Conservation (phyloP, 2,329 filamentous ascomycete genomes). For the Bipolaris gigantea region DNA sequence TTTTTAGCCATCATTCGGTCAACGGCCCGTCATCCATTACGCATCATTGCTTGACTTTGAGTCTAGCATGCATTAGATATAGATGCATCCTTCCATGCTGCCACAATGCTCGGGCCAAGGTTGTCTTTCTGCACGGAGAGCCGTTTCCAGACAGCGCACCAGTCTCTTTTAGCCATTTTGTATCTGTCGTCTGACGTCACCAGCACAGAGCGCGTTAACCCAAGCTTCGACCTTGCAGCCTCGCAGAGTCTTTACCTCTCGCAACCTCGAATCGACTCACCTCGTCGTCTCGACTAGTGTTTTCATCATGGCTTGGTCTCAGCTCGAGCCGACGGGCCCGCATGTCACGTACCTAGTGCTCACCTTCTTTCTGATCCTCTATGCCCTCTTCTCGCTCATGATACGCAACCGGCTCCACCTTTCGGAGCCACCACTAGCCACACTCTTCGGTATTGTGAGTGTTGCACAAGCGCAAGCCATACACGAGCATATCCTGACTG, state of each 20-base stretch:
- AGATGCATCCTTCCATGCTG: background rate
- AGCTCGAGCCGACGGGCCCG: constrained; percentile 51
- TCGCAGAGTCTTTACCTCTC: constrained; percentile 10
- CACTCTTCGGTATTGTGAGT: constrained; percentile 48
- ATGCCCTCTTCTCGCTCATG: constrained; percentile 51
- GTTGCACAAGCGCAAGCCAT: background rate
- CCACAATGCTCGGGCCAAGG: background rate
- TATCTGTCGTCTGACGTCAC: constrained; percentile 7
- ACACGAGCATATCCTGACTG: background rate
- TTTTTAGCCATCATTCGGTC: constrained; percentile 3
- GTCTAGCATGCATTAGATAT: background rate
- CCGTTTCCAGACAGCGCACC: background rate
- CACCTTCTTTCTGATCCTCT: constrained; percentile 50
- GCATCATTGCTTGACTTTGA: constrained; percentile 1
- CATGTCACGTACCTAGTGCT: constrained; percentile 52
- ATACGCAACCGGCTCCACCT: constrained; percentile 54
- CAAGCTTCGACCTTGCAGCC: constrained; percentile 4
- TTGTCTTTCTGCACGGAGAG: background rate
- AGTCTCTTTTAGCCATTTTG: background rate
- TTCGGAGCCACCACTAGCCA: constrained; percentile 53
- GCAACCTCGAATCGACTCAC: background rate
- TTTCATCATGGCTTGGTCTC: constrained; percentile 45
- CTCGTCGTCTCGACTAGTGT: background rate
- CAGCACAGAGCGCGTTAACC: background rate
- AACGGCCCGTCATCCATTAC: constrained; percentile 1